These are phyloP conservation scores for Daedaleopsis sinensis DNA, from an alignment of 768 basidiomycete species.

Conservation along the genomic window DNA sequence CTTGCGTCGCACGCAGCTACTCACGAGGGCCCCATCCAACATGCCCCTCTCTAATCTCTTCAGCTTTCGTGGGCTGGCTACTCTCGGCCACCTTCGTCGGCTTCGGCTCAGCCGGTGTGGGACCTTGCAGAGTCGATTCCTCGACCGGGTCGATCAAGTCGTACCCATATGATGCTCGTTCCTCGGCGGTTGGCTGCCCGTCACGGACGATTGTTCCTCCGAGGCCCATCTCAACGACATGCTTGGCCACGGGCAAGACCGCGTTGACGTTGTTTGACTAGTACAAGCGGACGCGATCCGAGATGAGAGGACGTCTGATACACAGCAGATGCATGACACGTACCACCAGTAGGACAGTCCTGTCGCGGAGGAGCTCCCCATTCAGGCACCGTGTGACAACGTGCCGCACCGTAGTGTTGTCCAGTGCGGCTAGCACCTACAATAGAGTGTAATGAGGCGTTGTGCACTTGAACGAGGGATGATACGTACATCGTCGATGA, in stretches of 20 bases:
- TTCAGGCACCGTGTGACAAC: conserved; percentile 53
- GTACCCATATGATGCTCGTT: conserved; percentile 15
- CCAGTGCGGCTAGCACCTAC: conserved; percentile 49
- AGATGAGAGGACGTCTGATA: no score
- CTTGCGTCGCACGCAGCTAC: neutral
- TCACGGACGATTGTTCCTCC: conserved; percentile 56
- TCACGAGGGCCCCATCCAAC: neutral
- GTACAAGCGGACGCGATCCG: no score
- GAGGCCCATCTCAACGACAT: conserved; percentile 54
- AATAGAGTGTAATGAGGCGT: neutral
- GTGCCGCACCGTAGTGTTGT: conserved; percentile 53
- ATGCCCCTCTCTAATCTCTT: neutral
- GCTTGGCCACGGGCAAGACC: conserved; percentile 53
- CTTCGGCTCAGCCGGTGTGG: neutral
- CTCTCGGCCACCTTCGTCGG: neutral
- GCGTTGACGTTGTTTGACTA: conserved; percentile 61
- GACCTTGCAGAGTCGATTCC: neutral
- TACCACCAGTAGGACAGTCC: conserved; percentile 57
- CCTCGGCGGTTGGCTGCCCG: conserved; percentile 49
- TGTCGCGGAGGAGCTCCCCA: conserved; percentile 47
- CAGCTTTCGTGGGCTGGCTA: neutral
- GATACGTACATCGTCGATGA: conserved; percentile 66
- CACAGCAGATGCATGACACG: neutral
- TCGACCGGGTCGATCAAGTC: conserved; percentile 15
- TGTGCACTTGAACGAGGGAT: neutral